Conservation (phyloP, 768 basidiomycete genomes). For the Hericium rajendrae region DNA sequence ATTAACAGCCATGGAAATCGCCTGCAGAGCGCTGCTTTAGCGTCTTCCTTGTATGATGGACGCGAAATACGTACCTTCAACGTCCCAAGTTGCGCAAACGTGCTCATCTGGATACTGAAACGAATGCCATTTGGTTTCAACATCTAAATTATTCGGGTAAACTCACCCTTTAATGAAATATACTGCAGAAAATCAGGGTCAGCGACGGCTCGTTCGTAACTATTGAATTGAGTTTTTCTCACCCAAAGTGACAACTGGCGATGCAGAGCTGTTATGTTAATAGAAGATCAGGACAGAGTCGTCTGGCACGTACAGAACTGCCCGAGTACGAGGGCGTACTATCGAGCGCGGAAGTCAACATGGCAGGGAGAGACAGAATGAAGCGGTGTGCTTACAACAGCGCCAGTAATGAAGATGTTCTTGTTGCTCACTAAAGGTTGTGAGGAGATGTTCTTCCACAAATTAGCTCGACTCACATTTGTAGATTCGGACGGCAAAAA, state of each 20-base stretch:
- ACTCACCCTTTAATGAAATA: neutral
- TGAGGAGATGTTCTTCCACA: neutral
- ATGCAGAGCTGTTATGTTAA: neutral
- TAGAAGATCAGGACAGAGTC: neutral
- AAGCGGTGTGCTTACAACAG: neutral
- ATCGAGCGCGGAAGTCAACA: too few relatives aligned
- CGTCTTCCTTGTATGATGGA: too few relatives aligned
- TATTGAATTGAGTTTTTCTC: too few relatives aligned
- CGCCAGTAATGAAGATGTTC: neutral
- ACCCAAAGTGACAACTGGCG: too few relatives aligned
- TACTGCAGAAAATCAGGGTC: neutral
- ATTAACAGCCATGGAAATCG: slow-evolving; percentile 47
- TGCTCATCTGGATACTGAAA: neutral
- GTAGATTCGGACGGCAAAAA: slow-evolving; percentile 10
- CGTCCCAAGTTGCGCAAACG: neutral
- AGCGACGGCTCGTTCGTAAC: neutral
- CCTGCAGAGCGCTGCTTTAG: slow-evolving; percentile 20
- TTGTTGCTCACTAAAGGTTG: neutral
- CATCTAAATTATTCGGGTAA: too few relatives aligned
- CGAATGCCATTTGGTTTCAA: neutral
- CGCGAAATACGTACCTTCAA: neutral
- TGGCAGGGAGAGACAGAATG: neutral
- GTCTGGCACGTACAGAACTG: neutral
- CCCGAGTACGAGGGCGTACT: neutral
- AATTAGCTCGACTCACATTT: slow-evolving; percentile 6